Base-by-base conservation (phyloP, 306 rosid species). In the Acacia acuminata region DNA sequence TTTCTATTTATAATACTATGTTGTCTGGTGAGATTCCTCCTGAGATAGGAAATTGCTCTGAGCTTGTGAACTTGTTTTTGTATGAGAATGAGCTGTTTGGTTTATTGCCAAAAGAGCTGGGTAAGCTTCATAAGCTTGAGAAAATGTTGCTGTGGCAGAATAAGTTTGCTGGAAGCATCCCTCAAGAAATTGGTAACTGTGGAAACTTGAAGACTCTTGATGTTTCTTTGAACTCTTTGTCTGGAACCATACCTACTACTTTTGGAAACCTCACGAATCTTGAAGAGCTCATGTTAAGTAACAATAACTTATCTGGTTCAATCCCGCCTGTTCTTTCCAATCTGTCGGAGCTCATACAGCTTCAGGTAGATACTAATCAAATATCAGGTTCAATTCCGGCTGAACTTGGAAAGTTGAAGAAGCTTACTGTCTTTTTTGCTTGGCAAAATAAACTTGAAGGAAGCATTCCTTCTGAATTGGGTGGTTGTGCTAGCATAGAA, bases 371-470 rank as follows among this genome's bases (percentile, higher is more conserved):
- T 76, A 81, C 90, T 16, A 92, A 92, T 85, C 91, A 90, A 83
- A 79, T 92, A 68, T 87, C 97, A 17, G 98, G 98, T 73, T 72
- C 84, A 27, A 90, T 94, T 82, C 98, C 97, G 8, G 63, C 85
- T 51, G 91, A 88, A 82, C 77, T 94, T 42, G 98, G 98, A 75
- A 85, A 64, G 77, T 77, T 94, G 83, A 69, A 86, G 34, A 81
- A 71, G 86, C 86, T 94, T 9, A 88, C 77, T 10, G 94, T 91
- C 3, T 88, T 94, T 66, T 89, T 91, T 30, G 97, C 96, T 10
- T 94, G 98, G 98, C 94, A 94, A 87, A 92, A 94, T 85, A 88
- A 83, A n/a, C 96, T 94, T 24, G 93, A 87, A 90, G 97, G 97
- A 67, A 83, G 89, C 66, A 85, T 94, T 82, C 94, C 98, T 45